Evolutionary conservation across 176 grass and related monocot genomes (phyloP), one percentile per base, ranked within the genome.

Genomic region (Ampelocalamus luodianensis): DNA sequence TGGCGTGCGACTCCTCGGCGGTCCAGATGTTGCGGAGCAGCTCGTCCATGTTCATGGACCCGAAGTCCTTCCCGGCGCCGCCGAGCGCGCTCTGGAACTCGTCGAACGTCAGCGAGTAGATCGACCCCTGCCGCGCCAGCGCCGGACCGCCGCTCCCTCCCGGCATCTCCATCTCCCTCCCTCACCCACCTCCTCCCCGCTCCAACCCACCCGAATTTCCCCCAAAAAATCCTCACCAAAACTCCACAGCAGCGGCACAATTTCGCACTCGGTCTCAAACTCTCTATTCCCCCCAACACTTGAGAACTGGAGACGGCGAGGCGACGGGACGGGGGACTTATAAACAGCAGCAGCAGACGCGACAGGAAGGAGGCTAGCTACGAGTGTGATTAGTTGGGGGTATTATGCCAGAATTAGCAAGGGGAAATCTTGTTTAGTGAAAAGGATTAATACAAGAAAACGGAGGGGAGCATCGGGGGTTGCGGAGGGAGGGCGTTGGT

Each of bases 1-100:
- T 90, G 83, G 85, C 87, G 68, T 90, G 83, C 67, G 94, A 91
- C 86, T 95, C 93, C 90, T 97, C 95, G 14, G 91, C 95, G 10
- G 91, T 94, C 85, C 90, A 98, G 74, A 98, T 92, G 88, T 85
- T 93, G 78, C 91, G 92, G 37, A 98, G 90, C 50, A 98, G 74
- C 84, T 98, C 95, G 80, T 98, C 95, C 89, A 97, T 93, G 85
- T 97, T 97, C 95, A 98, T 98, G 71, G 92, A 94, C 1, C 92
- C 90, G 42, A 98, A 95, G 74, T 94, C 95, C 88, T 93, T 97
- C 75, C 84, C 84, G 16, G 80, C 48, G 77, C 84, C 86, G 59
- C 93, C 93, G 22, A 96, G 85, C 68, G 93, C 82, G 76, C 23
- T 86, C 85, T 98, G 91, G 77, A 98, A 94, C 87, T 98, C 96